Base-by-base conservation (phyloP, 176 grass and related monocot genomes). In the Leersia perrieri region DNA sequence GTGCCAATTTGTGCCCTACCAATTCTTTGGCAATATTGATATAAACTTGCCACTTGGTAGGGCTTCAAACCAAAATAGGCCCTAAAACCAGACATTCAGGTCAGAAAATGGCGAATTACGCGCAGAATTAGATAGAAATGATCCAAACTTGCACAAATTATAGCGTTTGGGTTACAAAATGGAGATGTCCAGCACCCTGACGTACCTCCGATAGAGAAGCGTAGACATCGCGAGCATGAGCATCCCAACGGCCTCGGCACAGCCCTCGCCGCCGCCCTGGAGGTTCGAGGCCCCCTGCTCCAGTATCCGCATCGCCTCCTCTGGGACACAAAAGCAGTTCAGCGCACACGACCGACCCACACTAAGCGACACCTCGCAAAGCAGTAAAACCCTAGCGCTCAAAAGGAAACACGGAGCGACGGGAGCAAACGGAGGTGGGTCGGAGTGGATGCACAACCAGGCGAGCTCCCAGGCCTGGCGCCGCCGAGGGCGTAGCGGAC, bases 201-300 rank as follows among this genome's bases (percentile, higher is more conserved):
- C 63, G 25, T 3, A 97, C 95, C 95, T 94, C 70, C 93, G 80
- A 57, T 97, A 97, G 11, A 87, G 85, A 20, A 97, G 83, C 25
- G 92, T 97, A 40, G 95, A 94, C 85, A 94, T 91, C 30, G 90
- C 88, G 22, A 97, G 83, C 79, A 88, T 85, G 68, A 97, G 85
- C 88, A 75, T n/a, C 12, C 83, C 86, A 66, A 94, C 73, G 45
- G 95, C 92, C 47, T 97, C 83, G 34, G 29, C 84, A 14, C 84
- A 83, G 15, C 88, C 88, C 60, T 90, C 75, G 49, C 66, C 88
- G 14, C 85, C 85, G 13, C 83, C 80, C 83, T 92, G 85, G 74
- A 97, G 84, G 84, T 97, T 94, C 28, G 86, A 87, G 70, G 81
- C 76, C 22, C 95, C 95, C 76, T 98, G 95, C 78, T 98, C 92